Percentiles rank a stretch among this genome's conserved stretches.
These are phyloP conservation scores for Aspergillus awamori DNA, from an alignment of 2,329 filamentous ascomycete genomes.

Conservation along the genomic window DNA sequence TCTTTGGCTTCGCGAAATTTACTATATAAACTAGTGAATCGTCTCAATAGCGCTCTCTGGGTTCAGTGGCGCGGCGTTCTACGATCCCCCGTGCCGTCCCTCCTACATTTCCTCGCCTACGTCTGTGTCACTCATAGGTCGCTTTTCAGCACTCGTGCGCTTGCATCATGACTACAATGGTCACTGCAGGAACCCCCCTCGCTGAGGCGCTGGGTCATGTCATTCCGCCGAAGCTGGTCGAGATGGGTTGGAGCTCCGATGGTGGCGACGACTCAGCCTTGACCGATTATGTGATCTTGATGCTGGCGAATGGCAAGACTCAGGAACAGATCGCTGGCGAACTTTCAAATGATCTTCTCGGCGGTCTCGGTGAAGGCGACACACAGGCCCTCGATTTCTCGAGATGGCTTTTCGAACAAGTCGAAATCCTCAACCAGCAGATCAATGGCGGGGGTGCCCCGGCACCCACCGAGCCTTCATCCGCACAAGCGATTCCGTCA, in stretches of 20 bases:
- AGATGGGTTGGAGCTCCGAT: slow-evolving; percentile 87
- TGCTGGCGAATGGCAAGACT: slow-evolving; percentile 94
- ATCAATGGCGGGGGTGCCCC: slow-evolving; percentile 56
- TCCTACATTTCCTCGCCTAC: slow-evolving; percentile 7
- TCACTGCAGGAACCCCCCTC: slow-evolving; percentile 76
- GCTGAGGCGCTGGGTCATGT: slow-evolving; percentile 79
- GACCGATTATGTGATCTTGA: slow-evolving; percentile 94
- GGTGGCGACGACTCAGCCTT: slow-evolving; percentile 80
- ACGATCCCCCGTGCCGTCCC: background rate
- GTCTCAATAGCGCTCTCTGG: background rate
- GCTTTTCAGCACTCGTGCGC: slow-evolving; percentile 11
- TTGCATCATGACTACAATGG: slow-evolving; percentile 71
- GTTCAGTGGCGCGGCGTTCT: background rate
- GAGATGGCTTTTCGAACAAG: slow-evolving; percentile 89
- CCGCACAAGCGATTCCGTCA: slow-evolving; percentile 37
- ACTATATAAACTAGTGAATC: background rate
- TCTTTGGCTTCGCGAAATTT: background rate
- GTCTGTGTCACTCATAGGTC: background rate
- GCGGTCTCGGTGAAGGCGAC: slow-evolving; percentile 78
- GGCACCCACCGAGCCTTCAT: slow-evolving; percentile 20
- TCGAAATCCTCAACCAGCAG: slow-evolving; percentile 67
- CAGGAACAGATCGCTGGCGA: slow-evolving; percentile 87
- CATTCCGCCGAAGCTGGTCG: slow-evolving; percentile 87
- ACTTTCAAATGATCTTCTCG: slow-evolving; percentile 83
- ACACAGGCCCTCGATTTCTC: slow-evolving; percentile 81